Base-by-base conservation (phyloP, 202 grass and related monocot species). In the Schoenoplectus triqueter region DNA sequence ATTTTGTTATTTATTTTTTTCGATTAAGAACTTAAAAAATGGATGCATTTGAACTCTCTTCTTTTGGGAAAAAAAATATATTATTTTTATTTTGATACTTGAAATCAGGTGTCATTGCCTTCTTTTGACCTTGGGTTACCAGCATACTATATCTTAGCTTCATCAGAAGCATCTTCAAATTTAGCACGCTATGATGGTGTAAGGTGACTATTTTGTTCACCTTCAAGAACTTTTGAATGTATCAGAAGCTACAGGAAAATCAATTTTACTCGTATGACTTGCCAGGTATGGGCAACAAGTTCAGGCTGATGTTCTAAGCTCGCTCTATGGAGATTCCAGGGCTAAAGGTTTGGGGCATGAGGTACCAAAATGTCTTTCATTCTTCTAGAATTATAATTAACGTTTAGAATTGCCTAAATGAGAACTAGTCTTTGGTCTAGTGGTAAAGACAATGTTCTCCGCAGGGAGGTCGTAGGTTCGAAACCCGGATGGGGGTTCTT, bases 141-240 rank as follows among this genome's bases (percentile, higher is more conserved):
- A 73, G 92, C 95, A 72, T 98, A 97, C 85, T 94, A 90, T 82
- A 89, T 98, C 86, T 89, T 98, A 75, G 92, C 92, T 56, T 98
- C 84, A 76, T 98, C 95, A 39, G 95, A 98, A 93, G 91, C 95
- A 15, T 98, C 95, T 77, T 98, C 95, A 85, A 98, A 98, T 90
- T 87, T 98, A 45, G 91, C 95, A 87, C 92, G 95, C 41, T 98
- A 98, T 87, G 95, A 98, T 89, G 92, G 95, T 88, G 89, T 98
- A 81, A 95, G 95, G 95, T 98, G 80, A 87, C 59, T 69, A 51
- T 88, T 31, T 31, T 73, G 22, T 15, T n/a, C 31, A 31, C 31
- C 31, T 31, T 31, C 31, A 31, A 31, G 31, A 31, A 31, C 31
- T 31, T 31, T 31, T 31, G 31, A 31, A 31, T 31, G 31, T 31